phyloP scores from a whole-genome alignment of 768 basidiomycete species.

The Heimioporus sp. region DNA sequence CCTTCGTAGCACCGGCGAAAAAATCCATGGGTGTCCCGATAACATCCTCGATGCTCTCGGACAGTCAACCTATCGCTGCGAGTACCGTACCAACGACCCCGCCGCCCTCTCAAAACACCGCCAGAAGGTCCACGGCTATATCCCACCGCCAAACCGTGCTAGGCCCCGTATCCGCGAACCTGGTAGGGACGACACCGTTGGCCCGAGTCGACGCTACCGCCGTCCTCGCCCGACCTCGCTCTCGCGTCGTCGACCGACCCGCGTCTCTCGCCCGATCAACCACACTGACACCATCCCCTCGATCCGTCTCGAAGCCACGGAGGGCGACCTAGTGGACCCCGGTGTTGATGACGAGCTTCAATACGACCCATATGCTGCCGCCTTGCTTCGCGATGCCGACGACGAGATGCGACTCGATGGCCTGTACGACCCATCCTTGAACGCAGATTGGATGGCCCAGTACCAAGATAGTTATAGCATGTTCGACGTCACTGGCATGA shows the following conservation, averaged over 20 bases:
- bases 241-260: neutral
- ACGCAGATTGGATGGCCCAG: constrained; percentile 10
- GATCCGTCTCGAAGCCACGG: no score
- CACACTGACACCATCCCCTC: neutral
- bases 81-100: constrained; percentile 25
- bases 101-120: constrained; percentile 27
- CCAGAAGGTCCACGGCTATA: constrained; percentile 18
- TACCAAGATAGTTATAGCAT: constrained; percentile 10
- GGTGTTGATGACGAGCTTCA: neutral
- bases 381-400: neutral
- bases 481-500: neutral
- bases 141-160: constrained; percentile 10
- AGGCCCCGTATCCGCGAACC: neutral
- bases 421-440: constrained; percentile 5
- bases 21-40: constrained; percentile 12
- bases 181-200: neutral
- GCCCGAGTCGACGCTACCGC: neutral
- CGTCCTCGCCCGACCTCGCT: neutral
- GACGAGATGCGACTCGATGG: constrained; percentile 7
- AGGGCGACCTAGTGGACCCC: neutral
- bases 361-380: neutral
- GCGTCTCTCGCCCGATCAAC: neutral
- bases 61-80: constrained; percentile 2
- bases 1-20: constrained; percentile 21
- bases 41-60: neutral